Evolutionary conservation across 805 yeast species (phyloP).

Genomic region (Yarrowia bubula): DNA sequence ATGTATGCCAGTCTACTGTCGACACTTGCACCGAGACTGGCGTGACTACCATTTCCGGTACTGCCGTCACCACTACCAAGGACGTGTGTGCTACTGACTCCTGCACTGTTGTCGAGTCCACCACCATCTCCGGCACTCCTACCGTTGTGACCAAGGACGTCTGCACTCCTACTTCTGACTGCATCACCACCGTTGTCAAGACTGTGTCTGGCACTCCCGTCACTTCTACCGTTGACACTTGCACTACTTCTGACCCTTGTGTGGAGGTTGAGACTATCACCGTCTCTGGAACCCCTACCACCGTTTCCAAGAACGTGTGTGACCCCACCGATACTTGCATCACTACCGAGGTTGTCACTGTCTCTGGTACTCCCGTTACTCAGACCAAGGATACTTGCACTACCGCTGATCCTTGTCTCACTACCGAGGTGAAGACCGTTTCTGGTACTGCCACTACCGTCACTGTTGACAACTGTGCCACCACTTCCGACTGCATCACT

Average conservation of each 20-base stretch:
- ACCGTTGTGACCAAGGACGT: not conserved
- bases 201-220: not conserved
- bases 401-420: not conserved
- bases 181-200: not conserved
- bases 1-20: not conserved
- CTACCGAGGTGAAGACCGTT: not conserved
- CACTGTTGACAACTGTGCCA: not conserved
- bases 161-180: not conserved
- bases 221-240: not conserved
- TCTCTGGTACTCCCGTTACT: not conserved
- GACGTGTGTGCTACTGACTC: not conserved
- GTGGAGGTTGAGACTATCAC: not conserved
- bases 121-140: not conserved
- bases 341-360: not conserved
- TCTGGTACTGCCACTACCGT: not conserved
- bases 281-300: not conserved
- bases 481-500: not conserved
- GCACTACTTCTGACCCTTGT: not conserved
- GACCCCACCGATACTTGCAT: not conserved
- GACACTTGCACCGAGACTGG: not conserved
- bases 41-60: not conserved
- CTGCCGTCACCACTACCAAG: not conserved
- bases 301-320: not conserved
- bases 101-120: not conserved
- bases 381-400: not conserved